phyloP scores from a whole-genome alignment of 2,329 filamentous ascomycete genomes.

The Colletotrichum sp. region DNA sequence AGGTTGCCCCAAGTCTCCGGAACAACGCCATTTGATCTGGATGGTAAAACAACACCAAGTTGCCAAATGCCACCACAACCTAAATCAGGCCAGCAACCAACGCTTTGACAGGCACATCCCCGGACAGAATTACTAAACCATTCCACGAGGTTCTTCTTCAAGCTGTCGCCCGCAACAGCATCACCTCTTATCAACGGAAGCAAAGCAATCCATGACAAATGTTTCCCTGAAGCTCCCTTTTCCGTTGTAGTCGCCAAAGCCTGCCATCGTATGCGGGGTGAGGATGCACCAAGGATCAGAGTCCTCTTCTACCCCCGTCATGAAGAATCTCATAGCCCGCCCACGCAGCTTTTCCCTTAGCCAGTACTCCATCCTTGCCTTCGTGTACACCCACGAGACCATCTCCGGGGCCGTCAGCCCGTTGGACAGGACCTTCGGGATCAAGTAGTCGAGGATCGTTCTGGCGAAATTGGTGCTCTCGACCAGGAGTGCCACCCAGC shows the following conservation, averaged over 20 bases:
- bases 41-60: background rate
- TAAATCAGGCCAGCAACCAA: too few relatives aligned
- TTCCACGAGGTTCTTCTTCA: too few relatives aligned
- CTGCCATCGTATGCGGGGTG: background rate
- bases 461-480: slow-evolving; percentile 2
- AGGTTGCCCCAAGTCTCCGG: background rate
- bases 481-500: background rate
- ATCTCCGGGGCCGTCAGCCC: background rate
- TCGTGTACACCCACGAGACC: background rate
- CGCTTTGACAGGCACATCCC: too few relatives aligned
- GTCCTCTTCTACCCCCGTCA: background rate
- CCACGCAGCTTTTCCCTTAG: background rate
- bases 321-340: background rate
- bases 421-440: background rate
- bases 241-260: slow-evolving; percentile 3
- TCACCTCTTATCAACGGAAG: background rate
- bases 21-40: background rate
- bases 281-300: background rate
- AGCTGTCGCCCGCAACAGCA: too few relatives aligned
- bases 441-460: slow-evolving; percentile 1
- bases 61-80: background rate
- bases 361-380: background rate
- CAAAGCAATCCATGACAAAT: background rate
- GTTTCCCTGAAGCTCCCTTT: slow-evolving; percentile 7
- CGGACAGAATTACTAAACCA: too few relatives aligned